Evolutionary conservation across 108 stramenopile genomes (phyloP).

Genomic region (Conticribra guillardii): DNA sequence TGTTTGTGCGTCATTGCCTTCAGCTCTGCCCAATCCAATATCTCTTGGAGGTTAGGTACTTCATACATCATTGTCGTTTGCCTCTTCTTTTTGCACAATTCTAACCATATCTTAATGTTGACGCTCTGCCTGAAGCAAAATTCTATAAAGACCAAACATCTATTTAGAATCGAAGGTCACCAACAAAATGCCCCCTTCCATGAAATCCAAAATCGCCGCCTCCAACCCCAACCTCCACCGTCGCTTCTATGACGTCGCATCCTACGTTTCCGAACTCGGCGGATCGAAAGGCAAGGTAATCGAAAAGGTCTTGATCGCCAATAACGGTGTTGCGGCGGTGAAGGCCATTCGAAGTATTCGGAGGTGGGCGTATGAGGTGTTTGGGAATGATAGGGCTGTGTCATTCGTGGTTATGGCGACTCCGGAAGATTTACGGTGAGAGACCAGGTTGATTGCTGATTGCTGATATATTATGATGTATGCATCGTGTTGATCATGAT

Average conservation of each 20-base stretch:
- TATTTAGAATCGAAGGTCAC: too few relatives aligned
- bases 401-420: constrained; percentile 99
- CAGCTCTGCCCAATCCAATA: too few relatives aligned
- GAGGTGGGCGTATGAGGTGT: constrained; percentile 94
- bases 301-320: constrained; percentile 89
- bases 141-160: too few relatives aligned
- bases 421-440: constrained; percentile 95
- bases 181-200: constrained; percentile 10
- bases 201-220: constrained; percentile 9
- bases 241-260: constrained; percentile 66
- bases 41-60: too few relatives aligned
- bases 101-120: too few relatives aligned
- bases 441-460: constrained; percentile 30
- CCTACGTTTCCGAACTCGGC: constrained; percentile 72
- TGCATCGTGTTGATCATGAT: constrained; percentile 5
- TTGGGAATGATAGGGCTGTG: constrained; percentile 92
- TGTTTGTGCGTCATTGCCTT: too few relatives aligned
- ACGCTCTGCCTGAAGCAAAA: too few relatives aligned
- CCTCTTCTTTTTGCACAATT: too few relatives aligned
- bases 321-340: constrained; percentile 95
- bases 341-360: constrained; percentile 98
- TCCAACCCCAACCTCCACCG: constrained; percentile 64
- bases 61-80: too few relatives aligned
- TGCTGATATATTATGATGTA: constrained; percentile 4
- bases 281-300: constrained; percentile 73